A percentile compares a stretch with the other conserved stretches of the same genome.
Evolutionary conservation across 495 filamentous ascomycete genomes (phyloP).

Genomic region (Achaetomiella virescens): DNA sequence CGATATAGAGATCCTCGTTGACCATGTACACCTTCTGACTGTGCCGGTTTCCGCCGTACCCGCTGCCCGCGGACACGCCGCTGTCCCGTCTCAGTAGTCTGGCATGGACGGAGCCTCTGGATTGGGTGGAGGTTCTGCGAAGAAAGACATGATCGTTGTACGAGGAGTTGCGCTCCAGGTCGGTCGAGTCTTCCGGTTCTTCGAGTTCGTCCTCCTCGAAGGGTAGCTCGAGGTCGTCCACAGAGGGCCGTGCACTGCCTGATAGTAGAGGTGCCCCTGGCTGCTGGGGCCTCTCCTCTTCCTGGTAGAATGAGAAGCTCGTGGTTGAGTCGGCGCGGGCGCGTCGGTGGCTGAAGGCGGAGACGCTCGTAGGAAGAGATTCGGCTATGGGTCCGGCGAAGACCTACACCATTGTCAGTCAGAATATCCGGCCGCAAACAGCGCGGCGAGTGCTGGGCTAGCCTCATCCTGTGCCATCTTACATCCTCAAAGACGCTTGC

Average conservation of each 20-base stretch:
- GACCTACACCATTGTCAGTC: slow-evolving; percentile 50
- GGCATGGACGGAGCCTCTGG: slow-evolving; percentile 58
- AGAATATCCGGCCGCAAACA: neutral
- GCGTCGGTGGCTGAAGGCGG: slow-evolving; percentile 77
- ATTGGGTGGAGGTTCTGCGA: slow-evolving; percentile 39
- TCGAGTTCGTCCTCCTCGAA: slow-evolving; percentile 38
- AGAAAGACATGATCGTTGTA: slow-evolving; percentile 36
- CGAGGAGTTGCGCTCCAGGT: slow-evolving; percentile 33
- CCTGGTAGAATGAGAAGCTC: slow-evolving; percentile 87
- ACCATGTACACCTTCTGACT: slow-evolving; percentile 90
- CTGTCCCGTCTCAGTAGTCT: slow-evolving; percentile 62
- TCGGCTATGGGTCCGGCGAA: slow-evolving; percentile 93
- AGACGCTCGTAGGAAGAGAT: slow-evolving; percentile 83
- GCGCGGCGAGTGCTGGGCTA: slow-evolving; percentile 13
- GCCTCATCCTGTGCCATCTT: slow-evolving; percentile 98
- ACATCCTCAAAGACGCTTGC: slow-evolving; percentile 86
- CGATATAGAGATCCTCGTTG: slow-evolving; percentile 89
- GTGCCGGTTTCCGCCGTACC: slow-evolving; percentile 51
- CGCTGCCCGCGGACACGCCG: slow-evolving; percentile 54
- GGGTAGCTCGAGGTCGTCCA: slow-evolving; percentile 33
- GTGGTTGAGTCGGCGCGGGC: slow-evolving; percentile 72
- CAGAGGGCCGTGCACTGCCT: neutral
- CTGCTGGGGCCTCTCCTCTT: slow-evolving; percentile 45
- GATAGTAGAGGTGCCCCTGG: neutral
- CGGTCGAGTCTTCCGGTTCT: slow-evolving; percentile 35